Evolutionary conservation across 306 rosid species (phyloP).

Genomic region (Quercus ilex): DNA sequence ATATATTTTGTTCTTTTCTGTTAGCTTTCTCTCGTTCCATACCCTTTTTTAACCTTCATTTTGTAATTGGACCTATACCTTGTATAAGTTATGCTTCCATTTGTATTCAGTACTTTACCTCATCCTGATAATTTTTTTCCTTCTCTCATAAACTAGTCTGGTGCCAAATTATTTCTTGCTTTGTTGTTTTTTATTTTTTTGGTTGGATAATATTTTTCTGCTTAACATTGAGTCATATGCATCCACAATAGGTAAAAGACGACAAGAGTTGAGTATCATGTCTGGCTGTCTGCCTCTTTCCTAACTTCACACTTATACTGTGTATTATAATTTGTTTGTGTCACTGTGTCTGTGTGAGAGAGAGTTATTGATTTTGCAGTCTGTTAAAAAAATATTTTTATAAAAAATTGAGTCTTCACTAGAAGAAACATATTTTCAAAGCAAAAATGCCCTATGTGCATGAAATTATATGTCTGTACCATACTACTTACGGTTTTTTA

Average conservation of each 20-base stretch:
- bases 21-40: neutral
- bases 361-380: neutral
- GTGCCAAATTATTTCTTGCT: neutral
- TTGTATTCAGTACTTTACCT: neutral
- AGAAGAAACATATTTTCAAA: neutral
- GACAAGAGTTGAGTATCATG: neutral
- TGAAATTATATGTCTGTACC: neutral
- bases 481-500: neutral
- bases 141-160: neutral
- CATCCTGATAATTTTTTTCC: neutral
- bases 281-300: neutral
- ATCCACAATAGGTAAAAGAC: neutral
- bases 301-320: neutral
- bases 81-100: neutral
- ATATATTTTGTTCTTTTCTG: slow-evolving; percentile 1
- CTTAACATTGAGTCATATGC: neutral
- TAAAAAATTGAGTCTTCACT: neutral
- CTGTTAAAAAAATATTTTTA: neutral
- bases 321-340: too few species aligned
- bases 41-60: neutral
- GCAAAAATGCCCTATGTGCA: neutral
- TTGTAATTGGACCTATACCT: neutral
- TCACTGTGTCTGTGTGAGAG: too few species aligned
- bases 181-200: neutral
- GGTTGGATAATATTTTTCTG: neutral